These are phyloP conservation scores for Candida tibetensis DNA, from an alignment of 805 yeast genomes.

Conservation along the genomic window DNA sequence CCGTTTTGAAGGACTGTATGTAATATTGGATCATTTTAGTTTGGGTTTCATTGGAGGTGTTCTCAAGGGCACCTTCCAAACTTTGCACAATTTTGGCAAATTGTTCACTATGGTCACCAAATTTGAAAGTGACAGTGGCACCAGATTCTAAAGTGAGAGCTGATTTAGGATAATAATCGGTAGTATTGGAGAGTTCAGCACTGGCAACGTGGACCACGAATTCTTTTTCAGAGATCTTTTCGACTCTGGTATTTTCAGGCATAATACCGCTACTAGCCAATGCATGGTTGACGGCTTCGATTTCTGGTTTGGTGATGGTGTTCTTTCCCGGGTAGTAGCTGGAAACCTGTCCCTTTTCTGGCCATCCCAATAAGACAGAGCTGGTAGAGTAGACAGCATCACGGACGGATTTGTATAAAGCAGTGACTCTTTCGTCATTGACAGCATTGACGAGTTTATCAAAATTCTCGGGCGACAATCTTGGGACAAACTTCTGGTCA, in stretches of 20 bases:
- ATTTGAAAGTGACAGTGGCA: conserved; percentile 48
- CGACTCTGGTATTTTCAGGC: conserved; percentile 80
- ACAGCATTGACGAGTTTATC: conserved; percentile 44
- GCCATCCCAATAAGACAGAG: conserved; percentile 67
- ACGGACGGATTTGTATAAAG: conserved; percentile 42
- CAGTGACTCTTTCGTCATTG: conserved; percentile 30
- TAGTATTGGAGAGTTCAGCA: conserved; percentile 46
- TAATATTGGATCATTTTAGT: conserved; percentile 62
- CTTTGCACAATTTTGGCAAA: conserved; percentile 57
- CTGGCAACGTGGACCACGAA: conserved; percentile 72
- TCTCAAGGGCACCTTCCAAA: conserved; percentile 53
- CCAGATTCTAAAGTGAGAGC: conserved; percentile 39
- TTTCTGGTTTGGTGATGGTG: conserved; percentile 54
- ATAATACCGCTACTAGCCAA: conserved; percentile 60
- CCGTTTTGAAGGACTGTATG: conserved; percentile 69
- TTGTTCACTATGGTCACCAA: conserved; percentile 76
- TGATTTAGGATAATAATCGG: conserved; percentile 51
- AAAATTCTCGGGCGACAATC: conserved; percentile 48
- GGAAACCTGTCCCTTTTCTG: conserved; percentile 71
- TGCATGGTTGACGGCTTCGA: conserved; percentile 63
- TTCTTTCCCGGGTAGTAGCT: conserved; percentile 59
- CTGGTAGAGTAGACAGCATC: conserved; percentile 51
- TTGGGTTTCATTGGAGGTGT: conserved; percentile 75
- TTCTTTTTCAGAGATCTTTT: conserved; percentile 46
- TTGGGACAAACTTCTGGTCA: conserved; percentile 81